Percentiles rank a stretch among this genome's conserved stretches.
These are phyloP conservation scores for Pichia paraexigua DNA, from an alignment of 805 yeast genomes.

Conservation along the genomic window DNA sequence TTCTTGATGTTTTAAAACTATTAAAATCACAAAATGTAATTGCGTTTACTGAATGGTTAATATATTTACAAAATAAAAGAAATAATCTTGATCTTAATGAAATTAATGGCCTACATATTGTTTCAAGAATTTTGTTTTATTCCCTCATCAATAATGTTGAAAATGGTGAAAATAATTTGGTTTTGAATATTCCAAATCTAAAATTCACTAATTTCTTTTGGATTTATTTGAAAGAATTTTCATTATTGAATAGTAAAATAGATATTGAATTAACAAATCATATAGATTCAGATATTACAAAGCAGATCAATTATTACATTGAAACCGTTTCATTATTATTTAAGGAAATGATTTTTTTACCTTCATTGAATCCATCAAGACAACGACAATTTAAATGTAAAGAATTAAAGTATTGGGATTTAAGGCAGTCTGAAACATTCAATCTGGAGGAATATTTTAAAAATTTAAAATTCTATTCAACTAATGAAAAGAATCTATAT, in stretches of 20 bases:
- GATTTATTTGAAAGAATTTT: constrained; percentile 18
- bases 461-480: constrained; percentile 14
- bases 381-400: constrained; percentile 69
- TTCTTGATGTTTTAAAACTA: constrained; percentile 29
- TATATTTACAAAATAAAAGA: constrained; percentile 22
- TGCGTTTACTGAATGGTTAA: constrained; percentile 22
- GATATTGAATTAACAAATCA: constrained; percentile 20
- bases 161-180: constrained; percentile 27
- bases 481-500: constrained; percentile 25
- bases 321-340: constrained; percentile 6
- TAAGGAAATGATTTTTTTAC: constrained; percentile 4
- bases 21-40: constrained; percentile 22
- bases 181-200: constrained; percentile 40
- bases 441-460: constrained; percentile 39
- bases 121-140: constrained; percentile 60
- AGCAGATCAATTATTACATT: constrained; percentile 26
- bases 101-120: constrained; percentile 31
- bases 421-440: constrained; percentile 71
- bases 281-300: constrained; percentile 37
- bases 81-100: constrained; percentile 22
- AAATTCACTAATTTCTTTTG: constrained; percentile 31
- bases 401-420: constrained; percentile 58
- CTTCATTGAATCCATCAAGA: constrained; percentile 64
- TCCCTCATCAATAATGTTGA: constrained; percentile 37
- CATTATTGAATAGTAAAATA: constrained; percentile 19